phyloP scores from a whole-genome alignment of 257 asterid species.

The Eustoma russellianum region DNA sequence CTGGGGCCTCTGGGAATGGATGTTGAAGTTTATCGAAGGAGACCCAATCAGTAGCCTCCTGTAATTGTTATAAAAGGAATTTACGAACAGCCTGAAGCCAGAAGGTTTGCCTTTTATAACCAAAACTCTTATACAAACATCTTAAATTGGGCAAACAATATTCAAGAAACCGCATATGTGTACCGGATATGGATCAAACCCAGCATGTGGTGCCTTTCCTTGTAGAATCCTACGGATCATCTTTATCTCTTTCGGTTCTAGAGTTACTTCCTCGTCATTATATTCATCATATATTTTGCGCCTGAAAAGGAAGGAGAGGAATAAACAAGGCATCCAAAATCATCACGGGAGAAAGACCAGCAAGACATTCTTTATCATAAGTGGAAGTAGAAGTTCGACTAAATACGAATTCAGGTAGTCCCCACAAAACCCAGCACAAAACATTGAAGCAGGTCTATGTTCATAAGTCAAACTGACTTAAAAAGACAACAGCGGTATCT shows the following conservation, averaged over 20 bases:
- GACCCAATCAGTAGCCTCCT: constrained; percentile 89
- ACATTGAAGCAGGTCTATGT: no score
- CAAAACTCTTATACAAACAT: neutral
- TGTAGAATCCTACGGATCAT: constrained; percentile 51
- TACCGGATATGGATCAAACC: constrained; percentile 84
- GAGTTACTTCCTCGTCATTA: constrained; percentile 87
- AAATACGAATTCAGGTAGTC: no score
- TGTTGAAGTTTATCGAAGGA: constrained; percentile 66
- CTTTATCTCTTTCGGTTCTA: constrained; percentile 66
- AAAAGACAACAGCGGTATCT: no score
- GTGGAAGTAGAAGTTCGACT: no score
- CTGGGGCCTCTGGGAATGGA: constrained; percentile 89
- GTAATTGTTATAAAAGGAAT: constrained; percentile 21
- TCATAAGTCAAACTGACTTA: no score
- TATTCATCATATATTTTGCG: constrained; percentile 72
- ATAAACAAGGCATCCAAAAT: no score
- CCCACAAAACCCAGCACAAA: no score
- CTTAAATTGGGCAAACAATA: neutral
- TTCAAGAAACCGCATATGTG: neutral
- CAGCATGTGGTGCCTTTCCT: constrained; percentile 92
- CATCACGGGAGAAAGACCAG: no score
- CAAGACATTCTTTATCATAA: no score
- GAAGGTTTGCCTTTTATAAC: neutral
- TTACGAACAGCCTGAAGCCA: neutral
- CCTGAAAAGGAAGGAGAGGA: constrained; percentile 31